Conservation (phyloP, 139 green algal species). For the Astrephomene gubernaculifera region DNA sequence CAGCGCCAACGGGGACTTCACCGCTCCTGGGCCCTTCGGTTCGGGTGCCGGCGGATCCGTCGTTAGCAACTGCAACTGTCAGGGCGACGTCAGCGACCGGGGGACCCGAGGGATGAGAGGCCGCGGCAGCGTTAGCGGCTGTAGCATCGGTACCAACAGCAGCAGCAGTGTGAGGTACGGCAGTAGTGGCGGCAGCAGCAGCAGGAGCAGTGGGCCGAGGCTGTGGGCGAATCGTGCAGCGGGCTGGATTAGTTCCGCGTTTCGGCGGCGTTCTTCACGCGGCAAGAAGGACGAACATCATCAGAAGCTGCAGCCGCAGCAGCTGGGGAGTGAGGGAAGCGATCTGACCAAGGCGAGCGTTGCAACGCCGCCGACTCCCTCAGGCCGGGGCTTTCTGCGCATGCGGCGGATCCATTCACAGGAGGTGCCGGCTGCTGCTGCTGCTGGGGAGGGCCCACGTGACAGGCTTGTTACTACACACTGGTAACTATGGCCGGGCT, state of each 20-base stretch:
- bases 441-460: no score
- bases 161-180: not conserved
- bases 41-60: not conserved
- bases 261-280: not conserved
- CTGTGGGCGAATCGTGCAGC: not conserved
- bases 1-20: not conserved
- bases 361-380: no score
- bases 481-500: not conserved
- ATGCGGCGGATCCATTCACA: no score
- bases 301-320: no score
- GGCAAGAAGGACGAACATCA: not conserved
- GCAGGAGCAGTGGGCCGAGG: not conserved
- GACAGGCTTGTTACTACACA: no score
- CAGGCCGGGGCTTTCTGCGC: no score
- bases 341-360: no score
- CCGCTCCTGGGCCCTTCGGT: not conserved
- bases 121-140: not conserved
- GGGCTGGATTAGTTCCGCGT: not conserved
- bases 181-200: not conserved
- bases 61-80: not conserved
- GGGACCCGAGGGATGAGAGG: no score
- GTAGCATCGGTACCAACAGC: not conserved
- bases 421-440: no score
- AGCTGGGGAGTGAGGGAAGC: no score
- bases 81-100: no score